Conservation (phyloP, 768 basidiomycete species). For the Rhizopogon rudus region DNA sequence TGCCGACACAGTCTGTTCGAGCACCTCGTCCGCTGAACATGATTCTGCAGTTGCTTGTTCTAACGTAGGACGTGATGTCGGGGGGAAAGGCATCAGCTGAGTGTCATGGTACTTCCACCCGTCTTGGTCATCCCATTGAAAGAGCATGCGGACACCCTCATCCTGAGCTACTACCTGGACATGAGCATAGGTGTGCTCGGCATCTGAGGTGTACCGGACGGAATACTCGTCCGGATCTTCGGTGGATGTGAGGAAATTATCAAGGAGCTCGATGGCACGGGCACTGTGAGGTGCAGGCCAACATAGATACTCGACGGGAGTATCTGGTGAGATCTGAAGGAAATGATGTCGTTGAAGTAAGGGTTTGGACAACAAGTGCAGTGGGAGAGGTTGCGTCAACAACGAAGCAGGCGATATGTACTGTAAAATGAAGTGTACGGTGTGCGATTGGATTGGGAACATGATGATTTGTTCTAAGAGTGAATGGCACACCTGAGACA, state of each 20-base stretch:
- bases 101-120: conserved; percentile 72
- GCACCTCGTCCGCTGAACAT: conserved; percentile 10
- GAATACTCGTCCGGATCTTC: conserved; percentile 23
- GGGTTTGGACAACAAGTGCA: conserved; percentile 53
- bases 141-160: conserved; percentile 53
- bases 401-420: conserved; percentile 52
- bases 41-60: conserved; percentile 15
- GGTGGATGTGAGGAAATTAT: conserved; percentile 27
- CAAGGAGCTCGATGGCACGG: conserved; percentile 40
- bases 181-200: conserved; percentile 53
- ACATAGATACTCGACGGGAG: conserved; percentile 53
- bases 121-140: conserved; percentile 54
- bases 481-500: neutral
- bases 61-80: conserved; percentile 25
- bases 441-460: conserved; percentile 29
- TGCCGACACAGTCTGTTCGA: neutral
- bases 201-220: conserved; percentile 40
- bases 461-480: conserved; percentile 18
- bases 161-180: conserved; percentile 36
- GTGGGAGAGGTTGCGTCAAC: conserved; percentile 47
- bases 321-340: conserved; percentile 46
- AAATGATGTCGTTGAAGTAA: conserved; percentile 64
- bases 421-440: conserved; percentile 46
- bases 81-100: conserved; percentile 67
- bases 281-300: conserved; percentile 49